Evolutionary conservation across 192 early-diverging fungal species (phyloP), one percentile per base, ranked within the genome.

Genomic region (Mycoemilia scoparia): DNA sequence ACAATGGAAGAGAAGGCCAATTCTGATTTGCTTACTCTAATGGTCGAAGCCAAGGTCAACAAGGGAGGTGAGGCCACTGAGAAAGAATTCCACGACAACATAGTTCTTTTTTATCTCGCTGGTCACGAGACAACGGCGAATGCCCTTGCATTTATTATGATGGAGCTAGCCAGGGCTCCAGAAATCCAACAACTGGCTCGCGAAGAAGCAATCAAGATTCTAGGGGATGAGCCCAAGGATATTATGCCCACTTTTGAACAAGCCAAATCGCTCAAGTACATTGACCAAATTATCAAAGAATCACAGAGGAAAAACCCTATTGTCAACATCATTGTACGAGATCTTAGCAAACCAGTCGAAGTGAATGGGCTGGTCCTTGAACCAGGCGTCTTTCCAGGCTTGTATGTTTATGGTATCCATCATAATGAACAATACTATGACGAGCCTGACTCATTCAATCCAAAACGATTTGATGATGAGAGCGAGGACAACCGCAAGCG

Each of bases 31-130:
- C 46, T 73, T 20, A 60, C 67, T 8, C 46, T 73, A 36, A 56
- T 73, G 65, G 46, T 73, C 7, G 64, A 73, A 41, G 61, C 64
- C n/a, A n/a, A n/a, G n/a, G n/a, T n/a, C n/a, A n/a, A n/a, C n/a
- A n/a, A n/a, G n/a, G n/a, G n/a, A 37, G 17, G 48, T 52, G 2
- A 33, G 39, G 9, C 50, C 56, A 29, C 38, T 62, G 41, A 61
- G 10, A 43, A 66, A 44, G 59, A 62, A 41, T 41, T 66, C 13
- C 59, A 56, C 25, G 54, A 64, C 39, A 66, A 71, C 25, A 58
- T 58, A 2, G 49, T 53, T 11, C 41, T 71, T 7, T 69, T 69
- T 50, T 71, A 60, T 51, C 51, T 71, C 13, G 69, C 69, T 25
- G 69, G 69, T 21, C 59, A 69, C 43, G 62, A 65, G 12, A 49